Evolutionary conservation across 129 eudicot species (phyloP).

Genomic region (Deinandra increscens): DNA sequence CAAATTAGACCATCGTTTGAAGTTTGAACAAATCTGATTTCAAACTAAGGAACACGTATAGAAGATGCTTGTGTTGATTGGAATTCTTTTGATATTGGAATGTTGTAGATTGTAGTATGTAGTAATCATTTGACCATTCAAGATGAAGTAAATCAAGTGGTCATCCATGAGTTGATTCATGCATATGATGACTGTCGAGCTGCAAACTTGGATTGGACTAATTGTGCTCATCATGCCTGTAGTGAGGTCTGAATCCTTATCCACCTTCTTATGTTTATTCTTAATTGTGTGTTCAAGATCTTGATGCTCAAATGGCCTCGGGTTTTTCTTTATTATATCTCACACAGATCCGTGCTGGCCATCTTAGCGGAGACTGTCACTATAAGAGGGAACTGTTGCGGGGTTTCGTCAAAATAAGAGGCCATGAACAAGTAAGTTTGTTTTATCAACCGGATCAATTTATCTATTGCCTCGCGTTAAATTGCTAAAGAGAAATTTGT

Average conservation of each 20-base stretch:
- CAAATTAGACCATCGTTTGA: no score
- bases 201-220: slow-evolving; percentile 78
- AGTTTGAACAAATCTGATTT: no score
- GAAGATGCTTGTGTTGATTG: neutral
- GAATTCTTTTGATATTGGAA: neutral
- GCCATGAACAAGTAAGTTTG: slow-evolving; percentile 81
- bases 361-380: slow-evolving; percentile 97
- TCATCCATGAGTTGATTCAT: slow-evolving; percentile 92
- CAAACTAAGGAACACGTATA: no score
- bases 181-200: slow-evolving; percentile 96
- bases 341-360: slow-evolving; percentile 88
- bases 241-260: slow-evolving; percentile 60
- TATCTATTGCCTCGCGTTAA: neutral
- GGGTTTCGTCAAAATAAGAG: slow-evolving; percentile 68
- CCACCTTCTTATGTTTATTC: neutral
- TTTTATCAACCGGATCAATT: neutral
- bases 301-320: slow-evolving; percentile 13
- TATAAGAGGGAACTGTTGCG: slow-evolving; percentile 77
- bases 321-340: slow-evolving; percentile 9
- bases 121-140: slow-evolving; percentile 64
- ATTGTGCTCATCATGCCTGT: slow-evolving; percentile 98
- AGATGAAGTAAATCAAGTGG: slow-evolving; percentile 92
- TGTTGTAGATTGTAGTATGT: slow-evolving; percentile 67
- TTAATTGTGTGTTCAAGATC: slow-evolving; percentile 1
- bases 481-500: neutral